These are phyloP conservation scores for Pestalotiopsis sp. DNA, from an alignment of 2,329 filamentous ascomycete species.

Conservation along the genomic window DNA sequence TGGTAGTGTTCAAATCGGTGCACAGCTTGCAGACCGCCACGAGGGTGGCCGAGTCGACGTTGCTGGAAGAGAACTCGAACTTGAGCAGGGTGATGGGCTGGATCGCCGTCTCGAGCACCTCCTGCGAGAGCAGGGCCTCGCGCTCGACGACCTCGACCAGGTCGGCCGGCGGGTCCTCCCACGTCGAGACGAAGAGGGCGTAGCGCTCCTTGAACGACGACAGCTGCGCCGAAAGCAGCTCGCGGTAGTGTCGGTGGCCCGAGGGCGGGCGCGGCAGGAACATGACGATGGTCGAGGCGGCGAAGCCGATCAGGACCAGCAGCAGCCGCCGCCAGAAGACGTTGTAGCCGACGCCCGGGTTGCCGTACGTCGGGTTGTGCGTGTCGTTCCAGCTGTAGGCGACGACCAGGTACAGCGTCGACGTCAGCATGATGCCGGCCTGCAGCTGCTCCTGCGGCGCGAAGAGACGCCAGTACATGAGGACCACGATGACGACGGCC, in stretches of 20 bases:
- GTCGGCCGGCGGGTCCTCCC: background rate
- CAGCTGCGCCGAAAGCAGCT: background rate
- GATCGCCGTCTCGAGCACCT: background rate
- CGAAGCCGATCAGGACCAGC: background rate
- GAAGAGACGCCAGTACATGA: constrained; percentile 3
- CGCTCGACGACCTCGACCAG: background rate
- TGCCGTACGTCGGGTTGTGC: background rate
- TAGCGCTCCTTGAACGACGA: constrained; percentile 3
- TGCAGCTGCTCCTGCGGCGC: background rate
- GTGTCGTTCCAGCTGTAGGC: constrained; percentile 7
- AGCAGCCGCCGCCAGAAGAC: constrained; percentile 3
- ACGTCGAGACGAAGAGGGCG: background rate
- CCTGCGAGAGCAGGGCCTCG: background rate
- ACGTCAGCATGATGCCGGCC: constrained; percentile 4
- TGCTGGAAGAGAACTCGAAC: background rate
- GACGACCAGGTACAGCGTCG: background rate
- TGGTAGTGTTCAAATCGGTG: background rate
- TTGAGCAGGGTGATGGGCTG: background rate
- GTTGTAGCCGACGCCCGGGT: constrained; percentile 2
- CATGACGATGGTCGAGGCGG: constrained; percentile 1
- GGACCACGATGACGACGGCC: background rate
- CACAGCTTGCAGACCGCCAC: background rate
- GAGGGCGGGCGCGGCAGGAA: constrained; percentile 1
- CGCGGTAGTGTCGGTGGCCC: background rate
- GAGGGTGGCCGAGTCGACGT: background rate